Conservation (phyloP, 345 rosid species). For the Balakata baccata region DNA sequence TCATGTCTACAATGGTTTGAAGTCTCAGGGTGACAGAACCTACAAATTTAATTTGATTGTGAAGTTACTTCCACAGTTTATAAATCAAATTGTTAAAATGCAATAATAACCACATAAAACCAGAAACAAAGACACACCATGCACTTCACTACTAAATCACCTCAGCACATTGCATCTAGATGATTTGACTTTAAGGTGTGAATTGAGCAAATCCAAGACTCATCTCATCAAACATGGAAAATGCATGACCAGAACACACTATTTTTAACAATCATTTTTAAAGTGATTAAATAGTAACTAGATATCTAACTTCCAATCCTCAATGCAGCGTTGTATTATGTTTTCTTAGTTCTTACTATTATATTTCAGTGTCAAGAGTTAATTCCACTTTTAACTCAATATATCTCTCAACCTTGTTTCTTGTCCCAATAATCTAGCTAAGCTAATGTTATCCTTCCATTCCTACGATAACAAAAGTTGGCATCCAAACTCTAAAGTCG, state of each 20-base stretch:
- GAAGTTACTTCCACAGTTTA: not conserved
- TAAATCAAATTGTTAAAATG: not conserved
- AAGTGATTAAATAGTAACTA: not conserved
- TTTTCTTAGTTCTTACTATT: not conserved
- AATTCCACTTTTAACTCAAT: not conserved
- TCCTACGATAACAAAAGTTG: not conserved
- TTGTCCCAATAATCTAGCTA: not conserved
- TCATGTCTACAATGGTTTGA: slow-evolving; percentile 41
- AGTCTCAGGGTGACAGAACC: slow-evolving; percentile 38
- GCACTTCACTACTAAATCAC: too few species aligned
- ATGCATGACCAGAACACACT: not conserved
- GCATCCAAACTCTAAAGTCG: not conserved
- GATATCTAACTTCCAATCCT: not conserved
- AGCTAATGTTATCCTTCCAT: not conserved
- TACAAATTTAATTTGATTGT: slow-evolving; percentile 10
- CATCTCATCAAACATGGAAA: not conserved
- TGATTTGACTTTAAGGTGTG: not conserved
- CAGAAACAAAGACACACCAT: not conserved
- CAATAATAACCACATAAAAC: not conserved
- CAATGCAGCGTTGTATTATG: not conserved
- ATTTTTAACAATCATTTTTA: not conserved
- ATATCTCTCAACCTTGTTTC: not conserved
- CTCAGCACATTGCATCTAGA: not conserved
- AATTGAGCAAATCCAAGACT: not conserved
- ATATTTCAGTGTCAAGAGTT: not conserved